Evolutionary conservation across 2,329 filamentous ascomycete genomes (phyloP), one percentile per base, ranked within the genome.

Genomic region (Aspergillus pseudoterreus): DNA sequence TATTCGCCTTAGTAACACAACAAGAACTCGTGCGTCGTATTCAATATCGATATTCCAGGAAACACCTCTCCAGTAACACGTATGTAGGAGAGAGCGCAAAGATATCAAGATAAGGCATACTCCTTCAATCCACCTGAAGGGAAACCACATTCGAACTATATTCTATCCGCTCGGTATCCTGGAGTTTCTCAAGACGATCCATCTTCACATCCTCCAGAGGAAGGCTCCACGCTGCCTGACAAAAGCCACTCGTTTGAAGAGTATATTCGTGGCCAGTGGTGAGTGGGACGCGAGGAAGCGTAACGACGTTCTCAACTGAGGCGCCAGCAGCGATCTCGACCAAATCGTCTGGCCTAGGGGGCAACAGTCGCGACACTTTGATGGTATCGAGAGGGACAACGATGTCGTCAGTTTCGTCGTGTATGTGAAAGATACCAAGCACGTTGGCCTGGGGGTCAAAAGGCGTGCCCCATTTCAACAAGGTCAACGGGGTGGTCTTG

Each of bases 391-490:
- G 53, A 0, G 63, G 49, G 3, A 70, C 47, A 5, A 51, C n/a
- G 15, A 57, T 45, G 19, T 58, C 55, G 6, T 52, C 55, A 14
- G 55, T 53, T 30, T 51, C 54, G 45, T 71, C 65, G 32, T 49
- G 56, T 6, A 69, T 49, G 11, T 62, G 50, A 42, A 70, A 70
- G 14, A 70, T 47, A 6, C 66, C 63, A n/a, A 70, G 57, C 5
- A 64, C 49, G 17, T 57, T 57, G 5, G 69, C 69, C 6, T 54
- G 57, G 6, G 60, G 53, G 46, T 74, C 72, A 3, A 74, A 58
- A 1, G 70, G 71, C 4, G 62, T 70, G 3, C 61, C 64, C 71
- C 71, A 75, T 53, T 57, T 63, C 3, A 75, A 57, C 4, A 75
- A 41, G 1, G 65, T 73, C 12, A 72, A 49, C 12, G 64, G 49